Evolutionary conservation across 2,329 filamentous ascomycete species (phyloP), one percentile per base, ranked within the genome.

Genomic region (Fusarium pseudograminearum): DNA sequence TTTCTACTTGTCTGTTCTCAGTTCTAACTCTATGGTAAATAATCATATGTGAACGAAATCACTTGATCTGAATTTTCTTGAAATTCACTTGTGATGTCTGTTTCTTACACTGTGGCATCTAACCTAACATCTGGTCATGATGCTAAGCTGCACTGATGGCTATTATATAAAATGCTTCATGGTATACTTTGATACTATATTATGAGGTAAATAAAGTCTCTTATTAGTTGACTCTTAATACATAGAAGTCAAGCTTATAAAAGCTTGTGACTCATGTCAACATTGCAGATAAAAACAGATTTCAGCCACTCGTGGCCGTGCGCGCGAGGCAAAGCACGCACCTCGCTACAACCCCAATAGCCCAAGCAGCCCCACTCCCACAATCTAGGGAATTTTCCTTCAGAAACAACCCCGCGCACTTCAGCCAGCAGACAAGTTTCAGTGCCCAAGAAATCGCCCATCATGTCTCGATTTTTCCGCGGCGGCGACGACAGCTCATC

Each of bases 391-490:
- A 81, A 80, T 80, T 81, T 81, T 80, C 73, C 58, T 71, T 68
- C 57, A 61, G 70, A 75, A 51, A 75, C 78, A 79, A 80, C 78
- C 79, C 79, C 79, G 79, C 79, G 74, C 74, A 76, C 74, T 74
- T 72, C 48, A 51, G 75, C 73, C 68, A 74, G 67, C 75, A 73
- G 76, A 76, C 74, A 75, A 70, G 71, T 63, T 71, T 62, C 68
- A 74, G 71, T 67, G 73, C 69, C 72, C 65, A 73, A 69, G 63
- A 70, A 69, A 74, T 72, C 69, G 73, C 76, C 80, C 84, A 92
- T 79, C 69, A 96, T 95, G 92, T 98, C 96, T 88, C 92, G 94
- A 85, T 99, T 98, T 84, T 98, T 98, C 88, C 92, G 93, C 71
- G 92, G 92, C 81, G 92, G 91, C 78, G 86, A 88, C 85, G 94